A percentile compares a stretch with the other conserved stretches of the same genome.
Conservation (phyloP, 2,329 filamentous ascomycete species). For the Arthrobotrys iridis region DNA sequence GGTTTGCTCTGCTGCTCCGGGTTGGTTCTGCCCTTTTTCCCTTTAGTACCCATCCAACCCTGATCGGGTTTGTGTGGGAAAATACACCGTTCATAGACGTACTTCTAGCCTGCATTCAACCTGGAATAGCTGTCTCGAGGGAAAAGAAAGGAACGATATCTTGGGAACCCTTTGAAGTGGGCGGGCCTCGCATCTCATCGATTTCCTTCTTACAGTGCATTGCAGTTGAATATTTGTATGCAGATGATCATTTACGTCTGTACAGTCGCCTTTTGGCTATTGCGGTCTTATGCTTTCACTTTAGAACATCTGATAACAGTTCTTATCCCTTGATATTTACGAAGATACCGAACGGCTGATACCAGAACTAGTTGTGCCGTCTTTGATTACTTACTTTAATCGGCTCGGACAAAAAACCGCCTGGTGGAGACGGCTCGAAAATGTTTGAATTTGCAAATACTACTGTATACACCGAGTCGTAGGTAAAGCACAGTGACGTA, state of each 20-base stretch:
- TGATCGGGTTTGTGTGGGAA: constrained; percentile 31
- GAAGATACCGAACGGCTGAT: constrained; percentile 4
- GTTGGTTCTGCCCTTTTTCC: constrained; percentile 36
- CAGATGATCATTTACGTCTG: constrained; percentile 37
- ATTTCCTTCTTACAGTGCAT: constrained; percentile 52
- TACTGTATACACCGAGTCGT: constrained; percentile 19
- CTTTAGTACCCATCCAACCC: constrained; percentile 40
- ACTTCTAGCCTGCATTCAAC: constrained; percentile 50
- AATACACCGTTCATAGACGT: constrained; percentile 50
- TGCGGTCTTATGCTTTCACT: constrained; percentile 34
- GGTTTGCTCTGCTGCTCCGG: constrained; percentile 2
- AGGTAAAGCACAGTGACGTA: constrained; percentile 51
- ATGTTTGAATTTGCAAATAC: constrained; percentile 1
- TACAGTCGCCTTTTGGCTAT: constrained; percentile 43
- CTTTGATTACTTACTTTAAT: constrained; percentile 23
- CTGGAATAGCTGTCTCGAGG: constrained; percentile 44
- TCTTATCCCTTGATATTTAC: not conserved
- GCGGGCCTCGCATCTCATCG: constrained; percentile 54
- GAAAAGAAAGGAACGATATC: constrained; percentile 32
- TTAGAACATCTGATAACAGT: constrained; percentile 27
- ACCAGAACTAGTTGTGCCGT: constrained; percentile 27
- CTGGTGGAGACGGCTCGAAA: constrained; percentile 34
- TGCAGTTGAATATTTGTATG: constrained; percentile 44
- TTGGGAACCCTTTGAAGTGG: constrained; percentile 48
- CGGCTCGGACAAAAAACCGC: constrained; percentile 35